phyloP scores from a whole-genome alignment of 192 early-diverging fungal species.

The Borealophlyctis nickersoniae region DNA sequence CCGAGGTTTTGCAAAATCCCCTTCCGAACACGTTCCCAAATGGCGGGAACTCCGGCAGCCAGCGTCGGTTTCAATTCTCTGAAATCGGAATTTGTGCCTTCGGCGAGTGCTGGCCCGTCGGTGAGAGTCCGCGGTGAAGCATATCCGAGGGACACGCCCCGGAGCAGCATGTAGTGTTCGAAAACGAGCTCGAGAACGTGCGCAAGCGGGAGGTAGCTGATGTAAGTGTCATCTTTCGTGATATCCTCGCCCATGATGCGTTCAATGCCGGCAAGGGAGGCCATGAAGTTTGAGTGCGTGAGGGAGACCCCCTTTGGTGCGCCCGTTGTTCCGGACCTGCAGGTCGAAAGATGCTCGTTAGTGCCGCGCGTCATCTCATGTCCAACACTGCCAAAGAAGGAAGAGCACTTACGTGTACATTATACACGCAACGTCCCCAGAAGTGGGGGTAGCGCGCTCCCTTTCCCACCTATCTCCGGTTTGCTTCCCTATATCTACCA shows the following conservation, averaged over 20 bases:
- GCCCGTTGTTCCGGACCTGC: constrained; percentile 74
- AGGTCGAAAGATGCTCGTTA: too few relatives aligned
- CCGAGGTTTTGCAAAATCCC: constrained; percentile 65
- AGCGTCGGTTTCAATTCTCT: constrained; percentile 61
- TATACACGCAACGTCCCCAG: constrained; percentile 70
- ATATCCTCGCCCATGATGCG: constrained; percentile 46
- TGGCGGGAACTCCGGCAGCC: constrained; percentile 66
- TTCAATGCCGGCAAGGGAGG: constrained; percentile 44
- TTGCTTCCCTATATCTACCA: not conserved
- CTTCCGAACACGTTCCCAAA: constrained; percentile 78
- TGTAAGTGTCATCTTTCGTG: constrained; percentile 20
- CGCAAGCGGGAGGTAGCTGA: constrained; percentile 79
- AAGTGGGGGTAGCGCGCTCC: constrained; percentile 59
- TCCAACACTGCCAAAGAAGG: not conserved
- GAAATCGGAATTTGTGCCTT: constrained; percentile 41
- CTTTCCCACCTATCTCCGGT: too few relatives aligned
- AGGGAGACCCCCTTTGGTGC: constrained; percentile 86
- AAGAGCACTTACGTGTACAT: constrained; percentile 66
- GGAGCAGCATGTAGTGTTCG: constrained; percentile 57
- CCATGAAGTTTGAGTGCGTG: constrained; percentile 74
- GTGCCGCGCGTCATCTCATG: too few relatives aligned
- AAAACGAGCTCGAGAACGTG: constrained; percentile 64
- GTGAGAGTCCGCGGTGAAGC: constrained; percentile 61
- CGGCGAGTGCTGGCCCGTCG: constrained; percentile 26
- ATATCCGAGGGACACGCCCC: constrained; percentile 57